Evolutionary conservation across 1,284 basidiomycete species (phyloP), one percentile per base, ranked within the genome.

Genomic region (Cryptococcus maquisensis): DNA sequence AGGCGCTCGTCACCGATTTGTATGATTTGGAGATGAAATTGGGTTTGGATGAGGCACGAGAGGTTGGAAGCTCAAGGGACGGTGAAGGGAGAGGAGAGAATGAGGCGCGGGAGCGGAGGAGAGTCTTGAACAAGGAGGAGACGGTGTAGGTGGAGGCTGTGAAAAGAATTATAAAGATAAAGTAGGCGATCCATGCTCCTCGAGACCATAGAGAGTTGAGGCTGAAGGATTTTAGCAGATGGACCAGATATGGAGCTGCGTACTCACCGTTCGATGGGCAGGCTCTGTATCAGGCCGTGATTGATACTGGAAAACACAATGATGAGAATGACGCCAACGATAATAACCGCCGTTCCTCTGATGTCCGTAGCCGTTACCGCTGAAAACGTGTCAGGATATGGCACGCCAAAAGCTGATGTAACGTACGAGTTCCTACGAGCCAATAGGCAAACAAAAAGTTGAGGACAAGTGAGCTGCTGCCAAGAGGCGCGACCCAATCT

Each of bases 101-200:
- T 7, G 70, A 73, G 20, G 71, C 72, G 20, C 75, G 64, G 20
- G 69, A 71, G 32, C 63, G 59, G 35, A 71, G 53, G 15, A 77
- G 62, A 5, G 68, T 61, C 26, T 61, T 54, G 41, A 77, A 64
- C 28, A 74, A 59, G 49, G 67, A 65, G 1, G 73, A 66, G 28
- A 68, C 84, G 54, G 86, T 77, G 71, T 85, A 84, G 49, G 88
- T 79, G 32, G 83, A 52, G 41, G 83, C 71, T 49, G 91, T 83
- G n/a, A 85, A 80, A 47, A 84, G 73, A 5, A 85, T 72, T 82
- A 93, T 87, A 73, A 83, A 72, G 72, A 89, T 82, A 78, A 95
- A 91, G 78, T 85, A 95, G n/a, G 80, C 80, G 10, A 96, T 82
- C 92, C 93, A 96, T 62, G 87, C 85, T 12, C 81, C 78, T 47